Base-by-base conservation (phyloP, 805 yeast genomes). In the Starmerella sp. region DNA sequence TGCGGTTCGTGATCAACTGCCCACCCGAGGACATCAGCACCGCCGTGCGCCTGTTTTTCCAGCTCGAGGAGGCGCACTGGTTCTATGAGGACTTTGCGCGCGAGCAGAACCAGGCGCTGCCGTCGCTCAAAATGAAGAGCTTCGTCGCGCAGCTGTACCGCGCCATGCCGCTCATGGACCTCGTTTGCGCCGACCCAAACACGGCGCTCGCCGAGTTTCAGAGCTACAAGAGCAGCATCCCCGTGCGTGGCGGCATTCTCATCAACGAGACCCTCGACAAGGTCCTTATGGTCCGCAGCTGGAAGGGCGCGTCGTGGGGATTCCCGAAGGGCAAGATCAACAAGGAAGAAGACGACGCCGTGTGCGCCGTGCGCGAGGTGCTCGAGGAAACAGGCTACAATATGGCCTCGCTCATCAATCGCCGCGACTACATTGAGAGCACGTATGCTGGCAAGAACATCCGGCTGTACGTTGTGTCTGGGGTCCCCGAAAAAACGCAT, bases 21-120 rank as follows among this genome's bases (percentile, higher is more conserved):
- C 97, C 98, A 9, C 79, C 81, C 5, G 97, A 91, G 65, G 98
- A 93, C 68, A 72, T 91, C 52, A 80, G 93, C 36, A 78, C 90
- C 14, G 77, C 82, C 32, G 91, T 74, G 66, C 76, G 98, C 65
- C 84, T 90, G 30, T 79, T 89, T 65, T 93, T 93, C 72, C 95
- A 90, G 67, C 83, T 93, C 43, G 99, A 93, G 73, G 97, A 93
- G 69, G 98, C 98, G 2, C 96, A 89, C 62, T 93, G 98, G 98
- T 93, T 86, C 66, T 93, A 90, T 69, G 78, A 84, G 50, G 99
- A 93, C 69, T 90, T 84, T 63, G 75, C 84, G 11, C 77, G 90
- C 37, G 78, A 77, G 37, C 71, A 83, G 63, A 84, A 88, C 67
- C 90, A 93, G 4, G 68, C 75, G 35, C 74, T 91, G 56, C 97